A percentile compares a stretch with the other conserved stretches of the same genome.
phyloP scores from a whole-genome alignment of 1,284 basidiomycete species.

The Heimioporus punctisporus region DNA sequence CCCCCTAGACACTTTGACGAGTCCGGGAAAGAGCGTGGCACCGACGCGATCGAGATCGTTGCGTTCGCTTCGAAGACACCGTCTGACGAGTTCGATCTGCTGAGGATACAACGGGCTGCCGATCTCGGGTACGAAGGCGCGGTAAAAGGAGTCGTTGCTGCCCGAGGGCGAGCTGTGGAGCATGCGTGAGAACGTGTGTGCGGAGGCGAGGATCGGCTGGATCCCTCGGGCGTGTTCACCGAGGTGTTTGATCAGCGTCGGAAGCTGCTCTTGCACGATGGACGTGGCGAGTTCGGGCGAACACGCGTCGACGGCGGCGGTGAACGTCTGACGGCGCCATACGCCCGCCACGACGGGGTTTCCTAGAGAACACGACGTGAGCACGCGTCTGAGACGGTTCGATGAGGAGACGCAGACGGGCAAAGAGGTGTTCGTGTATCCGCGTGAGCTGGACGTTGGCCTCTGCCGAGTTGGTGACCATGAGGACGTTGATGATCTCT shows the following conservation, averaged over 20 bases:
- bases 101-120: slow-evolving; percentile 64
- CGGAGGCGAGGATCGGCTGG: slow-evolving; percentile 62
- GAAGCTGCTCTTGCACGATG: slow-evolving; percentile 70
- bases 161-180: slow-evolving; percentile 66
- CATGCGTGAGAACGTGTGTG: slow-evolving; percentile 80
- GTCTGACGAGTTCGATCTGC: slow-evolving; percentile 78
- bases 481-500: slow-evolving; percentile 78
- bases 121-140: slow-evolving; percentile 80
- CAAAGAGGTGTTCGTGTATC: slow-evolving; percentile 84
- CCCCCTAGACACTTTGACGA: slow-evolving; percentile 72
- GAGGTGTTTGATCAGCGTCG: slow-evolving; percentile 56
- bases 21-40: slow-evolving; percentile 79
- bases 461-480: slow-evolving; percentile 77
- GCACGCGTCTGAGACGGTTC: background rate
- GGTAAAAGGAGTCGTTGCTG: slow-evolving; percentile 74
- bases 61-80: slow-evolving; percentile 72
- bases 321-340: slow-evolving; percentile 85
- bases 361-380: slow-evolving; percentile 40
- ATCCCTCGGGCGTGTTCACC: slow-evolving; percentile 44
- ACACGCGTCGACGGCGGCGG: slow-evolving; percentile 75
- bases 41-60: slow-evolving; percentile 75
- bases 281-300: slow-evolving; percentile 64
- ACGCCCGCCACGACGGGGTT: slow-evolving; percentile 82
- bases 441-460: slow-evolving; percentile 80
- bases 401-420: slow-evolving; percentile 48